Evolutionary conservation across 768 basidiomycete genomes (phyloP), one percentile per base, ranked within the genome.

Genomic region (Holtermannia corniformis): DNA sequence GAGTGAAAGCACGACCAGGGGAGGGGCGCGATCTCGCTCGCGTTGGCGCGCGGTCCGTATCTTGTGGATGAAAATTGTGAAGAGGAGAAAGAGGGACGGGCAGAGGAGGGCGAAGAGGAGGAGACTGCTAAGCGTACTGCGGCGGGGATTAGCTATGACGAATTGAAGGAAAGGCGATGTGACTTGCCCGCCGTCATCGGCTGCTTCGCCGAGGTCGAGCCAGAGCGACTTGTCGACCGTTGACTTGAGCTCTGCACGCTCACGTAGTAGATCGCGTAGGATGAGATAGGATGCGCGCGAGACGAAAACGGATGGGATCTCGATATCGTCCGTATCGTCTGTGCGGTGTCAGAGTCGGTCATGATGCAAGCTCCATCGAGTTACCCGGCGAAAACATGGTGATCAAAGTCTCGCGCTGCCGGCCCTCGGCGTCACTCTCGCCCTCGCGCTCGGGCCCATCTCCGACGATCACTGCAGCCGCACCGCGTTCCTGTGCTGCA

Each of bases 341-440:
- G 51, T 21, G n/a, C n/a, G n/a, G 32, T 44, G 27, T 10, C 19
- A 13, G 20, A 19, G 16, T 4, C 41, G 37, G 7, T 10, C 19
- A 25, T 1, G 37, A 26, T 21, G 22, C 41, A 37, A 22, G 42
- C 7, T 20, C 5, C 45, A 47, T 5, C 65, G 54, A 65, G 78
- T 49, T 46, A 86, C 91, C 85, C 72, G 86, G 86, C 70, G 85
- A 87, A 74, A 86, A 95, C 87, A 95, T 92, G 62, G 86, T 89
- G 49, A 91, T 79, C 56, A 95, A 76, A 23, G 80, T 78, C 65
- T 90, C 84, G 28, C 89, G 61, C 51, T 50, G 56, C 14, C 63
- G 49, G 1, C 68, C 68, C 23, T 64, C 67, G 26, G 58, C 62
- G 5, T 68, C 68, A 5, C 48, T 60, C 58, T 74, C 73, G 14